Evolutionary conservation across 2,329 filamentous ascomycete genomes (phyloP), one percentile per base, ranked within the genome.

Genomic region (Dothideomycetes sp.): DNA sequence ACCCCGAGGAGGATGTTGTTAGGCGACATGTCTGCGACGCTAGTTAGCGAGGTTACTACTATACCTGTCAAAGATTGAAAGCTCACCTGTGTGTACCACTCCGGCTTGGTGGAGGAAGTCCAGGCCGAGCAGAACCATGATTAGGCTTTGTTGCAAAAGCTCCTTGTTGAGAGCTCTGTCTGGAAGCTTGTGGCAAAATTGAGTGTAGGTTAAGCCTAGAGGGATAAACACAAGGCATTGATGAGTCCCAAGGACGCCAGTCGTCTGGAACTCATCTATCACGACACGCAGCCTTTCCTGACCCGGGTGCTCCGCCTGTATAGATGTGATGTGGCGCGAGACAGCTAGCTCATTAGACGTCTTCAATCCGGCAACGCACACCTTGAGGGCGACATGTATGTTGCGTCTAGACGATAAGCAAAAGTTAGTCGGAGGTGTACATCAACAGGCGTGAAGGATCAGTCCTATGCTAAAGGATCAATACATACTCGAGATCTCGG

Each of bases 401-500:
- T n/a, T n/a, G n/a, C n/a, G n/a, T n/a, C n/a, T n/a, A n/a, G n/a
- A n/a, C n/a, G n/a, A n/a, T n/a, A n/a, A n/a, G n/a, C n/a, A n/a
- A n/a, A n/a, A n/a, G n/a, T n/a, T n/a, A n/a, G n/a, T n/a, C 7
- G 9, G 44, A 34, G 17, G n/a, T 19, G 33, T 31, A 31, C 17
- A 19, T 3, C 3, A 24, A 12, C 24, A 32, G 7, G 12, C 22
- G 22, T 38, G 18, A 3, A 24, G 14, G n/a, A n/a, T n/a, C n/a
- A n/a, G n/a, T n/a, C n/a, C n/a, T n/a, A n/a, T n/a, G n/a, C n/a
- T n/a, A n/a, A n/a, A n/a, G n/a, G n/a, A n/a, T n/a, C n/a, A n/a
- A n/a, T n/a, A 29, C 22, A 12, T 19, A 38, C 36, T 8, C 30
- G 15, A 63, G 52, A 52, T 66, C 61, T 18, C 48, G 55, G 34